Conservation (phyloP, 805 yeast species). For the Starmerella bacillaris region DNA sequence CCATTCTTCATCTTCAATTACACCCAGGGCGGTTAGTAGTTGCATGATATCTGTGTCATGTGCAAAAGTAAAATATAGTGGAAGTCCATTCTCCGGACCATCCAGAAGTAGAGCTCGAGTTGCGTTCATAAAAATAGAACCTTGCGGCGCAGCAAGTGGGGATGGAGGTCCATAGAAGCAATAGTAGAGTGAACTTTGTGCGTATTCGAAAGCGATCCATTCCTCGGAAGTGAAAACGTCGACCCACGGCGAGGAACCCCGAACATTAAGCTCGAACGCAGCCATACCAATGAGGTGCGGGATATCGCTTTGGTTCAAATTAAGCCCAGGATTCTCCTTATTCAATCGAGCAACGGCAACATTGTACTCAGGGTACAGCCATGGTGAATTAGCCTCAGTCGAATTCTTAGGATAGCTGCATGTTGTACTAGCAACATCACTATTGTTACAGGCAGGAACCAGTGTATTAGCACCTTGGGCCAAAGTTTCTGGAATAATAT, state of each 20-base stretch:
- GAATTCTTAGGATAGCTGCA: constrained; percentile 7
- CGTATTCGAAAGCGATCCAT: constrained; percentile 18
- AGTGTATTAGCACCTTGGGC: constrained; percentile 17
- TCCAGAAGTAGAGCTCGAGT: constrained; percentile 30
- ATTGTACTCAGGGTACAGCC: constrained; percentile 12
- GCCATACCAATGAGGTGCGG: constrained; percentile 28
- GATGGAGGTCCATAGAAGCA: constrained; percentile 21
- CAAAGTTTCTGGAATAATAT: constrained; percentile 12
- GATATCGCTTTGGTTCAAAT: constrained; percentile 27
- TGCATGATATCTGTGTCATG: constrained; percentile 43
- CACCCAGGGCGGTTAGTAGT: constrained; percentile 32
- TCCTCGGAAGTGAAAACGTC: constrained; percentile 21
- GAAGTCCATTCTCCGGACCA: constrained; percentile 22
- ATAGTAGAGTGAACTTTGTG: constrained; percentile 16
- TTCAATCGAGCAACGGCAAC: constrained; percentile 16
- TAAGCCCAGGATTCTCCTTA: constrained; percentile 20
- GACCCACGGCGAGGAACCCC: constrained; percentile 29
- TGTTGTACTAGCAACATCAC: constrained; percentile 4
- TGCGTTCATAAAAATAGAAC: constrained; percentile 33
- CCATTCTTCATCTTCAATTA: constrained; percentile 24
- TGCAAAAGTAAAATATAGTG: constrained; percentile 33
- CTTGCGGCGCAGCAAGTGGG: constrained; percentile 21
- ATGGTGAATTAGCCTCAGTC: constrained; percentile 5
- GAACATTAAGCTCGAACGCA: constrained; percentile 35
- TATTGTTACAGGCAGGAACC: constrained; percentile 12